Conservation (phyloP, 768 basidiomycete species). For the Vararia minispora region DNA sequence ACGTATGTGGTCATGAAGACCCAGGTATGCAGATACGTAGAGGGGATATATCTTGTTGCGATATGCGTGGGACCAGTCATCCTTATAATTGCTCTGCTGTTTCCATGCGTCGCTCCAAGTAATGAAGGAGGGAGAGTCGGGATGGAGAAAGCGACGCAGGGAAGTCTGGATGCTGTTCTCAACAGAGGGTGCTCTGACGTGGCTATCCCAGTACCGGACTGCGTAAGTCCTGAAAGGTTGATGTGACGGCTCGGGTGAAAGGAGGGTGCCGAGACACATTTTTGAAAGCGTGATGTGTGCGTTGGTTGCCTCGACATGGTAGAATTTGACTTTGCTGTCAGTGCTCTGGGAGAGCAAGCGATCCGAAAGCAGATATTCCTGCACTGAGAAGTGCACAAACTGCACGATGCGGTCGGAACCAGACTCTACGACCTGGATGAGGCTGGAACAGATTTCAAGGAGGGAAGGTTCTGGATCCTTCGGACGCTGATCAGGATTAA, state of each 20-base stretch:
- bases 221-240: not conserved
- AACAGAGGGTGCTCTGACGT: too few species aligned
- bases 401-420: not conserved
- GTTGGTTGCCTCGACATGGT: too few species aligned
- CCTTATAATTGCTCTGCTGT: too few species aligned
- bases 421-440: not conserved
- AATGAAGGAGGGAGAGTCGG: too few species aligned
- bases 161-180: too few species aligned
- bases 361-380: not conserved
- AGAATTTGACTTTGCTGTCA: too few species aligned
- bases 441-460: not conserved
- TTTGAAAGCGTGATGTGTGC: not conserved
- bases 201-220: not conserved
- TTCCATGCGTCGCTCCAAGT: too few species aligned
- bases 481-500: not conserved
- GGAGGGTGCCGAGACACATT: not conserved
- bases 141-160: too few species aligned
- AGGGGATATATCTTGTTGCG: too few species aligned
- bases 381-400: slow-evolving; percentile 1
- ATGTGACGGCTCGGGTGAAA: not conserved
- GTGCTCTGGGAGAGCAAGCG: too few species aligned
- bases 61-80: too few species aligned
- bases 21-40: too few species aligned
- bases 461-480: not conserved
- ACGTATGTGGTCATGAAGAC: not conserved